Conservation (phyloP, 441 rosid species). For the Rhodomyrtus psidioides region DNA sequence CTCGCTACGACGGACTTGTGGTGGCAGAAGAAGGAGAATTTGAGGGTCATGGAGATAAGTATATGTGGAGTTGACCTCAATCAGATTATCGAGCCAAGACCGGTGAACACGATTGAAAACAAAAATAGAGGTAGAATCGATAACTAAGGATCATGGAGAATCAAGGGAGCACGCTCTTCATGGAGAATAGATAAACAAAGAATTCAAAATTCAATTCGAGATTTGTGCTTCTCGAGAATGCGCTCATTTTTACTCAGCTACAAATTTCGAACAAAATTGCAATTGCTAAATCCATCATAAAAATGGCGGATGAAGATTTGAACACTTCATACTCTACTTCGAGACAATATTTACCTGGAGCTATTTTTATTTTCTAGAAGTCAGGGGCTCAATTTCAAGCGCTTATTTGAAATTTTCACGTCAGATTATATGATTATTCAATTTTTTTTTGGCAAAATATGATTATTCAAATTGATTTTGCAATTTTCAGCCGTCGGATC, state of each 20-base stretch:
- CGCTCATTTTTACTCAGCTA: neutral
- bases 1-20: neutral
- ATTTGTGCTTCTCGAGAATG: accelerated
- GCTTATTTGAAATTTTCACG: too few relatives aligned
- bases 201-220: neutral
- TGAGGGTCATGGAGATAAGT: accelerated
- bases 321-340: accelerated
- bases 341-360: accelerated
- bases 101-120: neutral
- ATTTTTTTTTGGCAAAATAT: neutral
- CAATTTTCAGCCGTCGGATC: neutral
- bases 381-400: too few relatives aligned
- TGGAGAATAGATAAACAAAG: neutral
- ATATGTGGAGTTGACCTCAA: neutral
- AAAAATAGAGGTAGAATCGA: accelerated
- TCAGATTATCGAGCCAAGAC: neutral
- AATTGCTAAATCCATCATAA: too few relatives aligned
- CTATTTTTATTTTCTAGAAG: too few relatives aligned
- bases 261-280: too few relatives aligned
- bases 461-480: neutral
- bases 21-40: neutral
- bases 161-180: accelerated
- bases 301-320: too few relatives aligned
- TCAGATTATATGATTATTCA: too few relatives aligned
- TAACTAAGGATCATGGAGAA: neutral